These are phyloP conservation scores for Cyclotella atomus DNA, from an alignment of 108 stramenopile species.

Conservation along the genomic window DNA sequence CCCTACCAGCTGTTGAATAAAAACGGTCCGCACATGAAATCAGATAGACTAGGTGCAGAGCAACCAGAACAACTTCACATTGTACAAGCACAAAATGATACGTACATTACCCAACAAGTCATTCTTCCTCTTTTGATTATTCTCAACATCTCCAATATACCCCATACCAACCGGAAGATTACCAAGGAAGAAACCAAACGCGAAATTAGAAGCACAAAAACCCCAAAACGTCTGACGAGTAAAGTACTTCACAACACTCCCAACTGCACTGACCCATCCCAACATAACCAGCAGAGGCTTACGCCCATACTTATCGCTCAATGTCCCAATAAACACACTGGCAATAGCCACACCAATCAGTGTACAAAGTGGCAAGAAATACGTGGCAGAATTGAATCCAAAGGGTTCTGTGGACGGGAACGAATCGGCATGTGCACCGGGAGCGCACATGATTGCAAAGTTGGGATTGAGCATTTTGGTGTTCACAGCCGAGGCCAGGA, in stretches of 20 bases:
- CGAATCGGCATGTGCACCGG: slow-evolving; percentile 48
- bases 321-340: slow-evolving; percentile 38
- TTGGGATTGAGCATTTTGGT: slow-evolving; percentile 61
- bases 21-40: too few relatives aligned
- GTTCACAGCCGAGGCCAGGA: slow-evolving; percentile 43
- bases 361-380: slow-evolving; percentile 56
- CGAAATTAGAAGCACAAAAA: slow-evolving; percentile 49
- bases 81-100: neutral
- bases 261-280: slow-evolving; percentile 38
- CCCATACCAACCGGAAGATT: slow-evolving; percentile 63
- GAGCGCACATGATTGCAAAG: slow-evolving; percentile 52
- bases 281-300: slow-evolving; percentile 36
- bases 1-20: slow-evolving; percentile 35
- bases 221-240: slow-evolving; percentile 51
- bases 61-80: neutral
- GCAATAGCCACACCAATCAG: slow-evolving; percentile 60
- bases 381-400: slow-evolving; percentile 58
- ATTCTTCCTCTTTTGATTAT: slow-evolving; percentile 45
- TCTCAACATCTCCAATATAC: slow-evolving; percentile 54
- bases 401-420: slow-evolving; percentile 55
- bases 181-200: slow-evolving; percentile 51
- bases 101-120: slow-evolving; percentile 33
- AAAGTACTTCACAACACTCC: slow-evolving; percentile 50
- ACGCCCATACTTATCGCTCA: slow-evolving; percentile 48
- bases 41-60: neutral